Evolutionary conservation across 2,329 filamentous ascomycete genomes (phyloP).

Genomic region (Fusarium coffeatum): DNA sequence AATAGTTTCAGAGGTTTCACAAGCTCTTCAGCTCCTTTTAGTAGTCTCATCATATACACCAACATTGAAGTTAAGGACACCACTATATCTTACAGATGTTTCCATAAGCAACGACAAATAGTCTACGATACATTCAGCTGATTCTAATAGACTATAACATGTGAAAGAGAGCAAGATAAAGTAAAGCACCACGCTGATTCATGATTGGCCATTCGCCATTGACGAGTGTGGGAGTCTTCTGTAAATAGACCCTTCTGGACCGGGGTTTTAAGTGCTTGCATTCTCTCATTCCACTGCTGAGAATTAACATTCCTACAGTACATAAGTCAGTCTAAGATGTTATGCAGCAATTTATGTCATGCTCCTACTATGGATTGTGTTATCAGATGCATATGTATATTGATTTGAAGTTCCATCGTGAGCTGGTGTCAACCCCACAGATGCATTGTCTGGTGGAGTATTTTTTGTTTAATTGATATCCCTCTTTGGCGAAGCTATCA

Average conservation of each 20-base stretch:
- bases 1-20: conserved; percentile 4
- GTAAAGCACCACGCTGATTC: conserved; percentile 10
- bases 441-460: neutral
- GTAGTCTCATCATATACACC: neutral
- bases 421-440: neutral
- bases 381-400: neutral
- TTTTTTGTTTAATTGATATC: neutral
- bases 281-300: conserved; percentile 12
- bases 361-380: neutral
- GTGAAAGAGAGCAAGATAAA: conserved; percentile 3
- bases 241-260: conserved; percentile 37
- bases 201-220: conserved; percentile 37
- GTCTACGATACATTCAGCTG: neutral
- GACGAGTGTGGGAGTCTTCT: conserved; percentile 12
- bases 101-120: neutral
- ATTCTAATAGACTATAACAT: neutral
- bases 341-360: neutral
- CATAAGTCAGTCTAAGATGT: neutral
- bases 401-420: neutral
- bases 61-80: neutral
- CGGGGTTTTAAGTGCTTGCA: conserved; percentile 48
- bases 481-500: conserved; percentile 13
- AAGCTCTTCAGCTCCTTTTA: neutral
- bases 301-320: neutral
- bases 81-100: neutral